Base-by-base conservation (phyloP, 129 eudicot genomes). In the Artemisia annua region DNA sequence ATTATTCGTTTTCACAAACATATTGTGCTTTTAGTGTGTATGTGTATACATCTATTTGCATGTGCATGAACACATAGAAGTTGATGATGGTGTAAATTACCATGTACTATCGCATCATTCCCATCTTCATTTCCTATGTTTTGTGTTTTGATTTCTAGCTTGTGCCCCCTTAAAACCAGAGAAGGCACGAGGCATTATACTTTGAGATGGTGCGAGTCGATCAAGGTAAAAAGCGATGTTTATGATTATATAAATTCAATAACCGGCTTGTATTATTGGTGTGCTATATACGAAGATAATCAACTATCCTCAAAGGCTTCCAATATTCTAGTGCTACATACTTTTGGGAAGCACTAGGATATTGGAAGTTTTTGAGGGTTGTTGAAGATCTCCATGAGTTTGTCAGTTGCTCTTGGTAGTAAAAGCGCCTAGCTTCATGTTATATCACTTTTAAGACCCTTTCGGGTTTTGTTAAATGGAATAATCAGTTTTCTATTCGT, bases 281-380 rank as follows among this genome's bases (percentile, higher is more conserved):
- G 19, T 51, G 26, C 2, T 24, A 15, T 3, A 49, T 6, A 10
- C 11, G 48, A 11, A 75, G 73, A 56, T 75, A 48, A 17, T 3
- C 46, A 77, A 69, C 64, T 30, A 53, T 71, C 65, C 76, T 77
- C 81, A 69, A 77, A 58, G 81, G 76, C 62, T 32, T 69, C 76
- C 81, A 77, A 77, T 77, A 77, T 70, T 39, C 49, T 63, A 61
- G 56, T 43, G 24, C 18, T 16, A 35, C n/a, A 5, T 11, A 5
- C 7, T 11, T 19, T 22, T 28, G 13, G 1, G 58, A 8, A 9
- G 18, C 10, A 51, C 49, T 51, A 53, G 20, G 30, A 70, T 77
- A 70, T 77, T 77, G 76, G 71, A 60, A 52, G 65, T 44, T 57
- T 62, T 61, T 16, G 65, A 69, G 71, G 64, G 57, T 55, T 5